Base-by-base conservation (phyloP, 1,284 basidiomycete species). In the Ganoderma resinaceum region DNA sequence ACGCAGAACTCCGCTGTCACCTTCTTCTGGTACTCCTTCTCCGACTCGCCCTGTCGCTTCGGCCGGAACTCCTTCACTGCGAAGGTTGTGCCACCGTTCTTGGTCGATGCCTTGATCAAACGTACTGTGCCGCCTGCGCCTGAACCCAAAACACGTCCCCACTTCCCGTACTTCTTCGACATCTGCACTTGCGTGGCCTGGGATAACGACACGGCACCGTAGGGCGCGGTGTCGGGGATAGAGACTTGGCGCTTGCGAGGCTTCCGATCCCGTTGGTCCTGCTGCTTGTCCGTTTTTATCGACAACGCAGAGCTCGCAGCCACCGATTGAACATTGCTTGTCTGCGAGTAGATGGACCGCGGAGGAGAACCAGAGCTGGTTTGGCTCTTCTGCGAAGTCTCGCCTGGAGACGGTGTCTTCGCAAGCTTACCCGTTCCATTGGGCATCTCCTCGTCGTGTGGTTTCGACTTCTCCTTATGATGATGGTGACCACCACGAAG, bases 1-100 rank as follows among this genome's bases (percentile, higher is more conserved):
- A 98, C 96, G 77, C 97, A 99, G 79, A 99, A 99, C 82, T 99
- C 97, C 59, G 97, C 97, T 2, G 97, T 98, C 70, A 99, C 93
- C 84, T 99, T 99, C 85, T 98, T 97, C 89, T 98, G 95, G 80
- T 99, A 99, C 83, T 99, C 97, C 82, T 96, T 95, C 80, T 97
- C 95, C 26, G 86, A 88, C 84, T 99, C 97, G 52, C 95, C 95
- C 3, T 87, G 80, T 70, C 96, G 87, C 75, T 95, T 94, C 60
- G 96, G 93, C 61, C 97, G 87, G 80, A 99, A 99, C 84, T 99
- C 96, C 81, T 99, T 99, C 75, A 98, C 98, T 59, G 98, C 98
- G 80, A 94, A 99, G 60, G 96, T 92, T 60, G 87, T 86, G 26
- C 92, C 91, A 58, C 94, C 94, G 38, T 87, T 88, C 85, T 96